phyloP scores from a whole-genome alignment of 345 rosid species.

The Boechera retrofracta region DNA sequence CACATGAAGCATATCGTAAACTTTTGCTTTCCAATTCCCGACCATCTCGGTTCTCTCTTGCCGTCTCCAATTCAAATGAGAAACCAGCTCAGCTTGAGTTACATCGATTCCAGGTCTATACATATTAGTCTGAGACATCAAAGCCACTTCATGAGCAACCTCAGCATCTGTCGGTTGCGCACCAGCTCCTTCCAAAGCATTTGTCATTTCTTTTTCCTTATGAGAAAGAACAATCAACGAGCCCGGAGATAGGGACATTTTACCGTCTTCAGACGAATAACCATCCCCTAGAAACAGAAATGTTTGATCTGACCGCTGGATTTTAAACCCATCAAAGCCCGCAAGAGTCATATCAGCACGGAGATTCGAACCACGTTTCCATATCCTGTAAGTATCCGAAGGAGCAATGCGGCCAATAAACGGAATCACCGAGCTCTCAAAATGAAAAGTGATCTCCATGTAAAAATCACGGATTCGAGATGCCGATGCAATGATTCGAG shows the following conservation, averaged over 20 bases:
- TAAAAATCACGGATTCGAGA: slow-evolving; percentile 90
- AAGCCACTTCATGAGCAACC: slow-evolving; percentile 89
- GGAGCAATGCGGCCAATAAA: slow-evolving; percentile 98
- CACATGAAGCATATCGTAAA: slow-evolving; percentile 96
- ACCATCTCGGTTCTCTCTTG: slow-evolving; percentile 96
- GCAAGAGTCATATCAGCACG: slow-evolving; percentile 99
- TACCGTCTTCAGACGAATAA: slow-evolving; percentile 74
- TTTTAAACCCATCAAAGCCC: slow-evolving; percentile 95
- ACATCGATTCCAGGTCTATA: slow-evolving; percentile 99
- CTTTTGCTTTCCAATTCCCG: slow-evolving; percentile 95
- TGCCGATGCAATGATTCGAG: slow-evolving; percentile 83
- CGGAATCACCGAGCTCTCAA: slow-evolving; percentile 97
- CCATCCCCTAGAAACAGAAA: slow-evolving; percentile 94
- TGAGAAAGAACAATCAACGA: slow-evolving; percentile 91
- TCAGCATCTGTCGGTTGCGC: slow-evolving; percentile 90
- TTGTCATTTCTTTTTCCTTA: slow-evolving; percentile 93
- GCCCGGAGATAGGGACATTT: slow-evolving; percentile 65
- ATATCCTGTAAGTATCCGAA: slow-evolving; percentile 96
- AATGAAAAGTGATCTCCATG: slow-evolving; percentile 98
- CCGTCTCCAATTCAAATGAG: slow-evolving; percentile 96
- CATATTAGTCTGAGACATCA: slow-evolving; percentile 99
- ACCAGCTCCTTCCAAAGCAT: slow-evolving; percentile 98
- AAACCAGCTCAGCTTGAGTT: slow-evolving; percentile 90
- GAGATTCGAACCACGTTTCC: slow-evolving; percentile 99
- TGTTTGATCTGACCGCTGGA: slow-evolving; percentile 93